Conservation (phyloP, 441 rosid species). For the Euphorbia corollata region DNA sequence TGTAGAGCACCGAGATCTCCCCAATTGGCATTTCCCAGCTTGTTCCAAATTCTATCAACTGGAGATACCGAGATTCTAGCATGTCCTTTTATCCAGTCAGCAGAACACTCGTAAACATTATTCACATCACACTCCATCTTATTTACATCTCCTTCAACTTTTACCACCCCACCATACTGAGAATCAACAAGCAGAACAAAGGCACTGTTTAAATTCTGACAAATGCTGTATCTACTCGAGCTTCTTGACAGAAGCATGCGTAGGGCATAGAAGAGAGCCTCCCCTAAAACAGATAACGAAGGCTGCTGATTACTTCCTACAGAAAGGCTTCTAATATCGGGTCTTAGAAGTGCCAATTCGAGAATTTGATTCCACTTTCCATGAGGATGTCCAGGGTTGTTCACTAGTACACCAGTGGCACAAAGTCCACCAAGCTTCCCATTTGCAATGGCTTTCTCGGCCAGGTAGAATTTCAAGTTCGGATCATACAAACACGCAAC, state of each 20-base stretch:
- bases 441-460: slow-evolving; percentile 66
- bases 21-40: slow-evolving; percentile 94
- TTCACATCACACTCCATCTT: slow-evolving; percentile 67
- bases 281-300: slow-evolving; percentile 55
- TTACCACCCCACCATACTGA: slow-evolving; percentile 72
- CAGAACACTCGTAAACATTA: slow-evolving; percentile 61
- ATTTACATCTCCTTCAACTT: slow-evolving; percentile 83
- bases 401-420: slow-evolving; percentile 58
- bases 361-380: slow-evolving; percentile 92
- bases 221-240: slow-evolving; percentile 48
- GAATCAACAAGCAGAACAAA: slow-evolving; percentile 79
- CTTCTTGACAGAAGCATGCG: slow-evolving; percentile 70
- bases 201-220: slow-evolving; percentile 45
- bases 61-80: slow-evolving; percentile 64
- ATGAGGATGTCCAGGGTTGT: slow-evolving; percentile 68
- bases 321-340: slow-evolving; percentile 49
- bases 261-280: slow-evolving; percentile 73
- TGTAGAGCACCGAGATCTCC: slow-evolving; percentile 85
- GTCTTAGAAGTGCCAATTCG: slow-evolving; percentile 69
- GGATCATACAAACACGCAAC: slow-evolving; percentile 49
- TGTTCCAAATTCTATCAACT: slow-evolving; percentile 82
- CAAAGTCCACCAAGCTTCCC: slow-evolving; percentile 66
- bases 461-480: slow-evolving; percentile 71
- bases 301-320: slow-evolving; percentile 44
- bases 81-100: slow-evolving; percentile 68